Base-by-base conservation (phyloP, 495 filamentous ascomycete species). In the Durotheca rogersii region DNA sequence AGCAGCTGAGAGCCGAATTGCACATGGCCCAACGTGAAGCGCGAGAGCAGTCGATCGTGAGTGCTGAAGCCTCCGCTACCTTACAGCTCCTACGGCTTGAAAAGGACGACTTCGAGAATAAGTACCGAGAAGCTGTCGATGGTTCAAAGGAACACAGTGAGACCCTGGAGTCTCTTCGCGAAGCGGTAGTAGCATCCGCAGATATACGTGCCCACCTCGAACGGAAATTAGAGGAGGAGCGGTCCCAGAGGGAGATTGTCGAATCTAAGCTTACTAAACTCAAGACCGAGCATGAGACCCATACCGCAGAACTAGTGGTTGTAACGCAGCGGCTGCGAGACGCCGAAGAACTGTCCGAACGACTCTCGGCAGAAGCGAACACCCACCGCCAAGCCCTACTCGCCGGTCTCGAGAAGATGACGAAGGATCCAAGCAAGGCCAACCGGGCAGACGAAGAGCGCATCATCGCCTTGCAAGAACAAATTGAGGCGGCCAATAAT, bases 301-400 rank as follows among this genome's bases (percentile, higher is more conserved):
- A 83, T 23, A 85, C 82, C 1, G 75, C 84, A 0, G 94, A 99
- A 63, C 72, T 99, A 10, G 90, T 90, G 32, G 80, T 78, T 16
- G 74, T 81, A 0, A 86, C 77, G 17, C 81, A 87, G 50, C 84
- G 87, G 30, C 69, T 97, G 27, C 80, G 81, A 20, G 90, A 96
- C 67, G 82, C 89, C 7, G 91, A 99, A 69, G 91, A 97, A 62
- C 66, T 97, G 20, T 86, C 88, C n/a, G 89, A 93, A 46, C 88
- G 81, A 32, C 82, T 94, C 64, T 86, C 90, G 10, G 84, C 82
- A 49, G 94, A 99, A 68, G 93, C 94, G 1, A 78, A 84, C 32
- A 84, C 86, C 31, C 92, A 96, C 58, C 89, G 89, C 40, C 74
- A 88, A 53, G 90, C 88, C 21, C 82, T 99, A 36, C 70, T 95